phyloP scores from a whole-genome alignment of 306 rosid species.

The Prunus kanzakura region DNA sequence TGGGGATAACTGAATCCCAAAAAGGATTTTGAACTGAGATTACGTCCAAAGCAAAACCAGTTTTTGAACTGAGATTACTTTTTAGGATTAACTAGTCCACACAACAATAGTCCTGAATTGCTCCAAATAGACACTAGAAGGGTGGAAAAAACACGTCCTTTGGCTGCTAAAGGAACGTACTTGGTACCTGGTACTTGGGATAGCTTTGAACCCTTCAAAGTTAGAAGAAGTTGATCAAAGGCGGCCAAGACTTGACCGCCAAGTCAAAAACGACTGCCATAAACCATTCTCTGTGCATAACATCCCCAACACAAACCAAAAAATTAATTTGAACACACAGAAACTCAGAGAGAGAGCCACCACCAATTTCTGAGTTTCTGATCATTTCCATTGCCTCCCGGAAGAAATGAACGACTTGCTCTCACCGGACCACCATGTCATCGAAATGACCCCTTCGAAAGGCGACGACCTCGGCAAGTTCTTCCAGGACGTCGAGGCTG shows the following conservation, averaged over 20 bases:
- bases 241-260: background rate
- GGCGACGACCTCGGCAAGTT: constrained; percentile 61
- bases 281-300: background rate
- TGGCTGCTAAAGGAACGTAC: background rate
- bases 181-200: background rate
- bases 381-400: background rate
- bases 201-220: background rate
- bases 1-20: too few relatives aligned
- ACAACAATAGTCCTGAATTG: background rate
- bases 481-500: constrained; percentile 69
- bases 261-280: constrained; percentile 16
- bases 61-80: too few relatives aligned
- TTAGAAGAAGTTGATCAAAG: background rate
- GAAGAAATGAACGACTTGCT: constrained; percentile 67
- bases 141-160: background rate
- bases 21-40: too few relatives aligned
- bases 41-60: too few relatives aligned
- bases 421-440: constrained; percentile 68
- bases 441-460: constrained; percentile 52
- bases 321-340: background rate
- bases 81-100: background rate
- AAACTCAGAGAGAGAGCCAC: background rate
- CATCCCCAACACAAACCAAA: background rate
- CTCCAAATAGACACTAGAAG: background rate
- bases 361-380: background rate